A percentile compares a stretch with the other conserved stretches of the same genome.
Evolutionary conservation across 106 monocot genomes (phyloP).

Genomic region (Cymbidium sinense): DNA sequence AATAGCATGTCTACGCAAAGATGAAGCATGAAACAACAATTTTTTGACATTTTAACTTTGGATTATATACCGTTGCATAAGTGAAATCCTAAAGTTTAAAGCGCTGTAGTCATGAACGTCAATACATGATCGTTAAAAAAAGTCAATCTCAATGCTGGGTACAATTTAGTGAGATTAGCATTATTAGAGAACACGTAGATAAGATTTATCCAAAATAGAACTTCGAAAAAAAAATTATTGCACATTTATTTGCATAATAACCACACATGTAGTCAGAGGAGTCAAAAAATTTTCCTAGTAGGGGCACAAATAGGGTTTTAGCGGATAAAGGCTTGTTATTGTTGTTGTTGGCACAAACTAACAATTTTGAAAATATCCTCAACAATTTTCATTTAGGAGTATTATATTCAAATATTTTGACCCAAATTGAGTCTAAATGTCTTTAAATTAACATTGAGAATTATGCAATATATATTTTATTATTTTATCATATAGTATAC

Average conservation of each 20-base stretch:
- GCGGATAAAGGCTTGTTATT: too few relatives aligned
- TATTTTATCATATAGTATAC: too few relatives aligned
- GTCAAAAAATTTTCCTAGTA: too few relatives aligned
- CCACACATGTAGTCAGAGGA: background rate
- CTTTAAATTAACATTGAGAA: too few relatives aligned
- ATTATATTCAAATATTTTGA: too few relatives aligned
- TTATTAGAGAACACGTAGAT: background rate
- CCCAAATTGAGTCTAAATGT: too few relatives aligned
- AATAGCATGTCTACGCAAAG: background rate
- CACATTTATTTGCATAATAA: background rate
- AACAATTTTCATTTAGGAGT: too few relatives aligned
- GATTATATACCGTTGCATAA: background rate
- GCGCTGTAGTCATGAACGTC: background rate
- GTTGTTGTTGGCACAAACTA: too few relatives aligned
- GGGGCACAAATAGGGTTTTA: too few relatives aligned
- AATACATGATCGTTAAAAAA: background rate
- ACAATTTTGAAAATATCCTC: too few relatives aligned
- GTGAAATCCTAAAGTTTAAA: background rate
- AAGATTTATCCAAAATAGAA: background rate
- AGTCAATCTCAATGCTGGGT: too few relatives aligned
- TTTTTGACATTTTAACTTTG: background rate
- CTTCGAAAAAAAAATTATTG: background rate
- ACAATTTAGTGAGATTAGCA: background rate
- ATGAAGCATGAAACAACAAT: conserved; percentile 2
- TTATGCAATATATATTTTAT: too few relatives aligned